These are phyloP conservation scores for Kodamaea leandrae DNA, from an alignment of 805 yeast species.

Conservation along the genomic window DNA sequence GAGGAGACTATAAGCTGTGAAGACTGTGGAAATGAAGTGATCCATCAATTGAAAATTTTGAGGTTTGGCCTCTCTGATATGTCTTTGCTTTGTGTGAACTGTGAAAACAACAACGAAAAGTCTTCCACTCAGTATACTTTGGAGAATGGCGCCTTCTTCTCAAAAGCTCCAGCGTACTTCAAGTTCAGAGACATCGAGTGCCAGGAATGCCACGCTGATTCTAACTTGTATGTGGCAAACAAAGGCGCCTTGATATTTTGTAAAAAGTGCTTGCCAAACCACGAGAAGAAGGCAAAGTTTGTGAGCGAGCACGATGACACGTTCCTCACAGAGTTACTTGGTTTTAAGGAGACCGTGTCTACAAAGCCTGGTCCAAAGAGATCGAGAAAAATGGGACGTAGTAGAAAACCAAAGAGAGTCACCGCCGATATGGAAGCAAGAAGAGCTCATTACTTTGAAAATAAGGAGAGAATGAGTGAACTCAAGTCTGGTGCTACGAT, in stretches of 20 bases:
- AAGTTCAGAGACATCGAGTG: conserved; percentile 53
- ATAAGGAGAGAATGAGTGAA: conserved; percentile 29
- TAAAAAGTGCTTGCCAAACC: conserved; percentile 35
- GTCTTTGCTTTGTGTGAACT: conserved; percentile 46
- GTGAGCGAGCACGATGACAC: conserved; percentile 47
- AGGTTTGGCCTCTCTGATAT: conserved; percentile 57
- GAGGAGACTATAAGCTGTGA: conserved; percentile 52
- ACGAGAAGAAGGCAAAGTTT: conserved; percentile 20
- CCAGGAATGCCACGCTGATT: conserved; percentile 41
- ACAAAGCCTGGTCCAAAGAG: conserved; percentile 17
- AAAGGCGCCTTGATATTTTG: conserved; percentile 36
- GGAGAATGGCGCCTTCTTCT: conserved; percentile 55
- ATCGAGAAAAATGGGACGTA: conserved; percentile 31
- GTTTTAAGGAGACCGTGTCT: conserved; percentile 42
- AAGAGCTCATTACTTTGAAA: conserved; percentile 35
- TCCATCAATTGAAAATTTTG: conserved; percentile 50
- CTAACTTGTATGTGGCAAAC: conserved; percentile 36
- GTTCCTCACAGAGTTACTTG: conserved; percentile 47
- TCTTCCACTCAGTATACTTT: conserved; percentile 51
- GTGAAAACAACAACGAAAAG: conserved; percentile 37
- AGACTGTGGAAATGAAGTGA: conserved; percentile 51
- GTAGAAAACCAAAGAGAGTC: conserved; percentile 19
- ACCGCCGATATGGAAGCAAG: conserved; percentile 35
- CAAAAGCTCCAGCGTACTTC: conserved; percentile 45
- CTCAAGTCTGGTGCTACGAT: conserved; percentile 39